Percentiles rank a stretch among this genome's conserved stretches.
Conservation (phyloP, 23 red algal genomes). For the Gracilaria gracilis region DNA sequence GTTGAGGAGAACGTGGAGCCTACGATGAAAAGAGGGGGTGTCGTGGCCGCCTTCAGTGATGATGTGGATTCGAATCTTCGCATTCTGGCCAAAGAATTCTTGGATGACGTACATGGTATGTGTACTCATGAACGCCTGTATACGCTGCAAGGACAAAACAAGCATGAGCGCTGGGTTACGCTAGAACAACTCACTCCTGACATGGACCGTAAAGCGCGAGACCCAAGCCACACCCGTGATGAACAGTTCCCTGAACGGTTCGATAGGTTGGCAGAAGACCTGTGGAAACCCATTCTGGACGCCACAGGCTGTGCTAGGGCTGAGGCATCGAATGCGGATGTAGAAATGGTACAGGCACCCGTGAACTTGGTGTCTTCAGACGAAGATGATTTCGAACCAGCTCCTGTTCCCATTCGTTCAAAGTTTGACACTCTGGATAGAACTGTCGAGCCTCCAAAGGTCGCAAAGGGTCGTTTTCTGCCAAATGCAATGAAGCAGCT, state of each 20-base stretch:
- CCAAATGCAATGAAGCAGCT: not conserved
- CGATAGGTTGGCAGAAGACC: not conserved
- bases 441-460: not conserved
- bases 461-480: not conserved
- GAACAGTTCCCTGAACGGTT: not conserved
- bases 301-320: not conserved
- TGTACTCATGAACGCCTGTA: not conserved
- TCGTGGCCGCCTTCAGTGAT: not conserved
- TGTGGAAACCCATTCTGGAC: not conserved
- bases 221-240: not conserved
- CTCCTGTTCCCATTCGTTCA: not conserved
- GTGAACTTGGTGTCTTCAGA: not conserved
- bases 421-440: not conserved
- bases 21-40: conserved; percentile 7
- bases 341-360: not conserved
- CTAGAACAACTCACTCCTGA: conserved; percentile 3
- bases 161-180: not conserved
- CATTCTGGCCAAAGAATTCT: conserved; percentile 3
- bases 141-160: not conserved
- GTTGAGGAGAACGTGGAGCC: not conserved
- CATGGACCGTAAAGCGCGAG: not conserved
- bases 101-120: not conserved
- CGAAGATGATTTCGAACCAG: not conserved
- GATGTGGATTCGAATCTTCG: not conserved
- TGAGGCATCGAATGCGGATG: not conserved